Evolutionary conservation across 139 green algal species (phyloP).

Genomic region (Chlorella sp.): DNA sequence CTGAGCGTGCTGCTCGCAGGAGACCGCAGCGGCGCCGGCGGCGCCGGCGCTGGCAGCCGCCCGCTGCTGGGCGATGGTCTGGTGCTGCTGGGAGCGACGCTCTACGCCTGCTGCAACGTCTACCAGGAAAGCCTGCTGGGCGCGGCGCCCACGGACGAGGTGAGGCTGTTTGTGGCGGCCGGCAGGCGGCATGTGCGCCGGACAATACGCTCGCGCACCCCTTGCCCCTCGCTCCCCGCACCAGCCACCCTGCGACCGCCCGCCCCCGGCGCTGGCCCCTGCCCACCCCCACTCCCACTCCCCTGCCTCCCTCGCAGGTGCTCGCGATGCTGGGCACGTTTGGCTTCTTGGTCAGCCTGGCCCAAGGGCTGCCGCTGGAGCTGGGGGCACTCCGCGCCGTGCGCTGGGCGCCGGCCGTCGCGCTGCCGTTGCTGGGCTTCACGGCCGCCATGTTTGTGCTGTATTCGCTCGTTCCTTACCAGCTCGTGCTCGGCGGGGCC

Average conservation of each 20-base stretch:
- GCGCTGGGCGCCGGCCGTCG: constrained; percentile 24
- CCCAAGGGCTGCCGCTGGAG: constrained; percentile 44
- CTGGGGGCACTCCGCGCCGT: not conserved
- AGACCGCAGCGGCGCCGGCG: constrained; percentile 35
- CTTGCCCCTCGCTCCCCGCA: not conserved
- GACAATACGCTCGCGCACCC: not conserved
- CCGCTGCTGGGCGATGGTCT: constrained; percentile 70
- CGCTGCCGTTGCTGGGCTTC: constrained; percentile 51
- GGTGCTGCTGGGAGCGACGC: constrained; percentile 63
- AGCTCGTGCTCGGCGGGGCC: constrained; percentile 55
- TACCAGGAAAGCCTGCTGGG: constrained; percentile 44
- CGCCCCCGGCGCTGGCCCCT: not conserved
- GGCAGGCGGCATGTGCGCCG: not conserved
- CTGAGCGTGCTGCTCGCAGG: constrained; percentile 64
- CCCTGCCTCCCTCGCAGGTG: constrained; percentile 16
- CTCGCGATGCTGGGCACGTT: constrained; percentile 58
- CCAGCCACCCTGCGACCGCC: not conserved
- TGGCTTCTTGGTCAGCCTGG: constrained; percentile 42
- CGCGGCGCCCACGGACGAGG: not conserved
- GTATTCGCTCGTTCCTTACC: constrained; percentile 59
- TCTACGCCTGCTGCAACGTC: constrained; percentile 80
- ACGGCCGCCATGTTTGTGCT: constrained; percentile 64
- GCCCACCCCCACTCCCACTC: not conserved
- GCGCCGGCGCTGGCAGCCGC: constrained; percentile 13
- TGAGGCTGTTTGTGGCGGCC: not conserved